Evolutionary conservation across 2,329 filamentous ascomycete species (phyloP).

Genomic region (Aspergillus sp.): DNA sequence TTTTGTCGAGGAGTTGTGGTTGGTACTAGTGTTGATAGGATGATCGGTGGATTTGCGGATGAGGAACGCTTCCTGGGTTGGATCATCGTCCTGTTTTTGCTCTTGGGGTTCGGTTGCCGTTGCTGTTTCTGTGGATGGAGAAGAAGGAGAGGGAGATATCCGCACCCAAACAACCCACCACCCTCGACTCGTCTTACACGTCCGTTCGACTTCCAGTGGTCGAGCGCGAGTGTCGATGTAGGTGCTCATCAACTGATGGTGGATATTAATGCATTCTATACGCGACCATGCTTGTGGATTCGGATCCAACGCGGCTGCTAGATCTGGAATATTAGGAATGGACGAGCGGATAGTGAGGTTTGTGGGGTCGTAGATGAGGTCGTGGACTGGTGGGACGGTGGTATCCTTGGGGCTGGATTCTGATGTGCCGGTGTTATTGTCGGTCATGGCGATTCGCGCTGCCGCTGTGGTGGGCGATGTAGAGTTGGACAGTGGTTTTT

Average conservation of each 20-base stretch:
- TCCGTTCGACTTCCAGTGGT: slow-evolving; percentile 48
- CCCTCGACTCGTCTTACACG: slow-evolving; percentile 54
- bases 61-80: slow-evolving; percentile 37
- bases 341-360: slow-evolving; percentile 52
- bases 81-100: no score
- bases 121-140: not conserved
- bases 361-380: slow-evolving; percentile 53
- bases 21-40: slow-evolving; percentile 10
- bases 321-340: slow-evolving; percentile 56
- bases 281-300: slow-evolving; percentile 39
- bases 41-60: slow-evolving; percentile 40
- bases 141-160: slow-evolving; percentile 25
- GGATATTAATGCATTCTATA: slow-evolving; percentile 54
- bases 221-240: slow-evolving; percentile 44
- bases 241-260: slow-evolving; percentile 52
- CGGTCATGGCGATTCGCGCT: slow-evolving; percentile 27
- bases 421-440: slow-evolving; percentile 25
- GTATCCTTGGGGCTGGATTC: slow-evolving; percentile 19
- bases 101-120: not conserved
- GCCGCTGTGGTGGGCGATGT: slow-evolving; percentile 38
- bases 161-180: slow-evolving; percentile 63
- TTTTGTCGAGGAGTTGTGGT: no score
- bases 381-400: slow-evolving; percentile 44
- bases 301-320: slow-evolving; percentile 28
- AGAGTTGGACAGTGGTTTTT: slow-evolving; percentile 38